These are phyloP conservation scores for Leptographium wingfieldii DNA, from an alignment of 2,329 filamentous ascomycete species.

Conservation along the genomic window DNA sequence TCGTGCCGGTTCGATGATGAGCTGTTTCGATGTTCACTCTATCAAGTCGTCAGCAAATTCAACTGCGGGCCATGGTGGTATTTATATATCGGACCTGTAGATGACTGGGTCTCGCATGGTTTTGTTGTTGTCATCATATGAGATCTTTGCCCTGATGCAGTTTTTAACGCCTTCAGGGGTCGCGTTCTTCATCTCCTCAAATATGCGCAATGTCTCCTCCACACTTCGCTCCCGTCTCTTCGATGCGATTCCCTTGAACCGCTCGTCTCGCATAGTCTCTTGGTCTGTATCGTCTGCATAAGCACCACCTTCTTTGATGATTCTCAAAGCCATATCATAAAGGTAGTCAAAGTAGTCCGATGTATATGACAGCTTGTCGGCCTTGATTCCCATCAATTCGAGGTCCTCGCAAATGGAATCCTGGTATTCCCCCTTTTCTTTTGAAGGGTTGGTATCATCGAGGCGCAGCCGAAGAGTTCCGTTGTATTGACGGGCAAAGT, in stretches of 20 bases:
- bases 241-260: slow-evolving; percentile 73
- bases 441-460: slow-evolving; percentile 94
- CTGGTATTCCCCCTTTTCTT: slow-evolving; percentile 94
- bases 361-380: slow-evolving; percentile 77
- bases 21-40: slow-evolving; percentile 44
- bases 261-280: slow-evolving; percentile 74
- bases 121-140: slow-evolving; percentile 84
- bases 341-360: slow-evolving; percentile 93
- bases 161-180: slow-evolving; percentile 66
- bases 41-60: background rate
- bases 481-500: slow-evolving; percentile 90
- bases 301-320: slow-evolving; percentile 77
- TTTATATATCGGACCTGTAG: slow-evolving; percentile 55
- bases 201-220: slow-evolving; percentile 75
- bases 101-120: slow-evolving; percentile 94
- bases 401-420: slow-evolving; percentile 90
- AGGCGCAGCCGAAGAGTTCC: slow-evolving; percentile 86
- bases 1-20: slow-evolving; percentile 67
- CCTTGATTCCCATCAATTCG: slow-evolving; percentile 79
- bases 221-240: slow-evolving; percentile 63
- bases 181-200: slow-evolving; percentile 76
- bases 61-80: too few species aligned
- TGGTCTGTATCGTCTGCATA: slow-evolving; percentile 93
- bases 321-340: slow-evolving; percentile 69
- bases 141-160: slow-evolving; percentile 93